phyloP scores from a whole-genome alignment of 345 rosid species.

The Gynandropsis gynandra region DNA sequence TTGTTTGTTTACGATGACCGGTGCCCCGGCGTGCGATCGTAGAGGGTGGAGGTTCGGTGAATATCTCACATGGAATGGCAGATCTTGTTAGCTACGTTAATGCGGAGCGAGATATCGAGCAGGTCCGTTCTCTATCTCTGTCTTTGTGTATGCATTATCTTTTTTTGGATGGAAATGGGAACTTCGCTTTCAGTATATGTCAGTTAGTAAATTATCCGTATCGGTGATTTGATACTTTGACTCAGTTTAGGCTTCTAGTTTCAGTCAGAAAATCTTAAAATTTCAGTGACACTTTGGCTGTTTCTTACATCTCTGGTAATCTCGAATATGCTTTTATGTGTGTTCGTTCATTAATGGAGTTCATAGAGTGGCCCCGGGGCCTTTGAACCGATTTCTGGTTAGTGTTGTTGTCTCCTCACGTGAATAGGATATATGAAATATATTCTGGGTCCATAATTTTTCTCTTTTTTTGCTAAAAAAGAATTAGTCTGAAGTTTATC shows the following conservation, averaged over 20 bases:
- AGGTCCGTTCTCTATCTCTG: conserved; percentile 37
- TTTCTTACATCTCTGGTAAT: not conserved
- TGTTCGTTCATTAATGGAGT: too few species aligned
- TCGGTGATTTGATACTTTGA: not conserved
- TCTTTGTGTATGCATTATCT: not conserved
- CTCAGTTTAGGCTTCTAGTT: not conserved
- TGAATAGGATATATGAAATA: not conserved
- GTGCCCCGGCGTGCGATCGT: conserved; percentile 71
- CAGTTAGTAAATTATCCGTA: not conserved
- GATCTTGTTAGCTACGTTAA: conserved; percentile 89
- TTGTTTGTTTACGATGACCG: conserved; percentile 66
- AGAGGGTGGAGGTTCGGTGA: conserved; percentile 65
- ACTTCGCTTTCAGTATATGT: conserved; percentile 1
- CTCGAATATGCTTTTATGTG: too few species aligned
- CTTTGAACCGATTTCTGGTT: not conserved
- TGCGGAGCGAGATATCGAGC: conserved; percentile 76
- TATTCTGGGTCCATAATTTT: not conserved
- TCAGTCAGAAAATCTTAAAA: not conserved
- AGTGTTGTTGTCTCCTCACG: not conserved
- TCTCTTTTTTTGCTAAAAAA: not conserved
- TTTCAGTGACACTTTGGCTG: not conserved
- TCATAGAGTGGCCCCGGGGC: too few species aligned
- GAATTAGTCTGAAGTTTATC: too few species aligned
- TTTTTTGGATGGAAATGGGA: conserved; percentile 1
- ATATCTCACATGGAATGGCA: conserved; percentile 96